Base-by-base conservation (phyloP, 2,329 filamentous ascomycete species). In the Exophiala lecanii-corni region DNA sequence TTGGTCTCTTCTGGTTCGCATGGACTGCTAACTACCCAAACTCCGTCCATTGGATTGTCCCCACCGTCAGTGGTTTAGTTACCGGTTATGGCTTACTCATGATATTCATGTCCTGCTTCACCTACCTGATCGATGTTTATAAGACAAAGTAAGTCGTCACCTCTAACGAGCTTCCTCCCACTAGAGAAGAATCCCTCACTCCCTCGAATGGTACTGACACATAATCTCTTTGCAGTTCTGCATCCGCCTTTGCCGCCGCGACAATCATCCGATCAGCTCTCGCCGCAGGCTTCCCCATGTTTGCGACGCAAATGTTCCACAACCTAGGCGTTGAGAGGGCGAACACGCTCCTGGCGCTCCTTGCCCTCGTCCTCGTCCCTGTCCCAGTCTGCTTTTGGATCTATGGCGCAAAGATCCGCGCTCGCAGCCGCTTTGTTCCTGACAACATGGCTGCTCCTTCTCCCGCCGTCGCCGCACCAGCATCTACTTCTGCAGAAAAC, bases 1-100 rank as follows among this genome's bases (percentile, higher is more conserved):
- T 79, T 13, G 77, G 79, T 4, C 67, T 84, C 5, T 82, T 84
- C 67, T 77, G 75, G 69, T 82, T 83, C 53, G 80, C 79, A 1
- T 84, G 80, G 81, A 83, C 80, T 0, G 78, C 76, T n/a, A n/a
- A n/a, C 45, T 69, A 64, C 10, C 67, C 69, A 0, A 60, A 60
- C 4, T 60, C 61, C 3, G 64, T 82, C 12, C 77, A 79, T 59
- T 82, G 73, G 71, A 66, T 73, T 30, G 74, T 60, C 0, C 53
- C 53, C 15, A 71, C 76, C 23, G 64, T 69, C 6, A 72, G 67
- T 18, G 65, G 67, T 3, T 68, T 71, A 9, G 73, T 73, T 0
- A 76, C 78, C 56, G 74, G 75, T 4, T 76, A 76, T 47, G 74
- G 74, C 33, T 73, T 82, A 56, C 62, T 65, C 34, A 59, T 68